These are phyloP conservation scores for Brassica napus DNA, from an alignment of 345 rosid genomes.

Conservation along the genomic window DNA sequence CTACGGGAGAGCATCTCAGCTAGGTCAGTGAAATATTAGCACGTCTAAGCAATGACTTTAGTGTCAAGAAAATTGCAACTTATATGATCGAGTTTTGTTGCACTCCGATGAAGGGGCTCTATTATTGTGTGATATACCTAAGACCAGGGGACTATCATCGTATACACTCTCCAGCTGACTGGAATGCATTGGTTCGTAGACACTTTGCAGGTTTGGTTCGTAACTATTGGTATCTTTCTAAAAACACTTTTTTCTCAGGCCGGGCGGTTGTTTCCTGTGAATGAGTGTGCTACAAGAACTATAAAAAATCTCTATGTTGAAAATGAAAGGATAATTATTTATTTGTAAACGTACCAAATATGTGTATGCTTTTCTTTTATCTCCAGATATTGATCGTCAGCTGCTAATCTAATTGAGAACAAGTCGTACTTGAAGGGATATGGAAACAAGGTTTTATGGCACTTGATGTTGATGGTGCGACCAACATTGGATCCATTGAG, in stretches of 20 bases:
- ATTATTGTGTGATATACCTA: constrained; percentile 64
- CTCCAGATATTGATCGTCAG: constrained; percentile 14
- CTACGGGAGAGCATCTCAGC: constrained; percentile 53
- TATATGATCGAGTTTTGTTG: constrained; percentile 28
- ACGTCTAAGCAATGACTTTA: not conserved
- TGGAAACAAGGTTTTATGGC: too few species aligned
- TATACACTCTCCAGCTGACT: constrained; percentile 86
- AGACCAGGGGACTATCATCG: constrained; percentile 91
- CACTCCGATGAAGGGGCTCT: constrained; percentile 55
- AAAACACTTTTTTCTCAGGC: constrained; percentile 13
- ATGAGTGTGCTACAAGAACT: constrained; percentile 88
- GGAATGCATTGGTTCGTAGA: constrained; percentile 57
- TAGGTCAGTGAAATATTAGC: constrained; percentile 43
- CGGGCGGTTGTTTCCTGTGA: constrained; percentile 75
- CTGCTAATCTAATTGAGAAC: not conserved
- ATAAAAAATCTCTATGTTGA: constrained; percentile 80
- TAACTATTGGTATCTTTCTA: not conserved
- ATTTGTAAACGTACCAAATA: constrained; percentile 5
- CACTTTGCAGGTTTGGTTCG: constrained; percentile 78
- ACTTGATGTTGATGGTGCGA: too few species aligned
- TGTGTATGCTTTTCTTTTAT: not conserved
- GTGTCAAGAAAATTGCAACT: not conserved
- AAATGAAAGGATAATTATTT: constrained; percentile 83
- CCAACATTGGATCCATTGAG: too few species aligned
- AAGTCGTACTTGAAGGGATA: too few species aligned